These are phyloP conservation scores for Haplosporangium gracile DNA, from an alignment of 192 early-diverging fungal species.

Conservation along the genomic window DNA sequence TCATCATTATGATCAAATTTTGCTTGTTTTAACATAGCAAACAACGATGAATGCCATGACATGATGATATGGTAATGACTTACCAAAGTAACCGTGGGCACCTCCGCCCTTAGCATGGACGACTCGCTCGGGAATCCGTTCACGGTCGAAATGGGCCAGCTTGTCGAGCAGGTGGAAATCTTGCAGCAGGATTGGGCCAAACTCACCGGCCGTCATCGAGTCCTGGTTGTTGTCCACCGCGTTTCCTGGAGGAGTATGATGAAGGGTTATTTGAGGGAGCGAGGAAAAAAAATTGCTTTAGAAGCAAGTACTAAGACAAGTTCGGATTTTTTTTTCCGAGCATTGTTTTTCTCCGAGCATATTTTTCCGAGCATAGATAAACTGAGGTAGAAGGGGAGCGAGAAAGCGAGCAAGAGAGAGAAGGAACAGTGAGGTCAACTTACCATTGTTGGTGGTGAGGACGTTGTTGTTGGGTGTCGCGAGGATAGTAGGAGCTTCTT, in stretches of 20 bases:
- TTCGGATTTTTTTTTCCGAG: too few relatives aligned
- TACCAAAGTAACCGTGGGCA: slow-evolving; percentile 79
- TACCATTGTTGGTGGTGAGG: slow-evolving; percentile 56
- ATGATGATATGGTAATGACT: background rate
- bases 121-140: slow-evolving; percentile 81
- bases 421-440: background rate
- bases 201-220: slow-evolving; percentile 71
- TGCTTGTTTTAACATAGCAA: background rate
- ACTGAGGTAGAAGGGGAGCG: background rate
- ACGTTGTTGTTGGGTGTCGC: slow-evolving; percentile 45
- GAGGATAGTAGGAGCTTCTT: slow-evolving; percentile 40
- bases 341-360: background rate
- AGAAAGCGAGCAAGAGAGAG: background rate
- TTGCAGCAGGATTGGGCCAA: slow-evolving; percentile 73
- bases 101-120: slow-evolving; percentile 83
- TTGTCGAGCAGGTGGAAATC: slow-evolving; percentile 84
- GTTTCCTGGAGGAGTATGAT: slow-evolving; percentile 57
- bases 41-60: background rate
- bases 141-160: slow-evolving; percentile 79
- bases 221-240: slow-evolving; percentile 81
- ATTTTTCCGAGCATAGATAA: background rate
- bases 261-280: background rate
- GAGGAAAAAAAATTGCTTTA: background rate
- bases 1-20: background rate
- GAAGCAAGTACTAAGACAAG: too few relatives aligned